Base-by-base conservation (phyloP, 2,329 filamentous ascomycete genomes). In the Pseudogymnoascus destructans region DNA sequence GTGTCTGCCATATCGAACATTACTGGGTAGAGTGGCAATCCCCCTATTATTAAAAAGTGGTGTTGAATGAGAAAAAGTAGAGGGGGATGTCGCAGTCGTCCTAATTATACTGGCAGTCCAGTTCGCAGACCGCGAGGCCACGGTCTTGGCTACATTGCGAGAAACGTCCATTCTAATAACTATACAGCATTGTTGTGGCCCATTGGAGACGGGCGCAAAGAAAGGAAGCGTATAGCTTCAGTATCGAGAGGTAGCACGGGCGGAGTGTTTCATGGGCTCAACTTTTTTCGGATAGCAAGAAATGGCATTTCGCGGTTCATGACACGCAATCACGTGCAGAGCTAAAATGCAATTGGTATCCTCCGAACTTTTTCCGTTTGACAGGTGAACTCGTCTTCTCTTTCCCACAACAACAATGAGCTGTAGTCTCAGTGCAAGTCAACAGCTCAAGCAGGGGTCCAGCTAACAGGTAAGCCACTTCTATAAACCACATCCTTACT, bases 111-210 rank as follows among this genome's bases (percentile, higher is more conserved):
- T 52, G 25, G 46, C 5, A 25, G 46, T 52, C 54, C 54, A 56
- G 35, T 56, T 56, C 54, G 30, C 35, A 23, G 54, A 36, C 32
- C 54, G 30, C n/a, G 46, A 52, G 19, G 54, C 54, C 30, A 56
- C 54, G 30, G 54, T 38, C 54, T 35, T 56, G 13, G 54, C 30
- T 56, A 56, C 54, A 56, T 56, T 36, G 30, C 32, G 30, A 35
- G 54, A 56, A 36, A 56, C 35, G 35, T 56, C 54, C 54, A 56
- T 56, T 52, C 46, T 52, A 52, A 52, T 52, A 52, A 19, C 46
- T 52, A 52, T n/a, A 9, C 46, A 10, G 25, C 46, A 52, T 52
- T 17, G 15, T 52, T 52, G 46, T 52, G 25, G 46, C 25, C 46
- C 46, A 52, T 52, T 52, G 46, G 46, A 52, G 23, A 52, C n/a